phyloP scores from a whole-genome alignment of 768 basidiomycete genomes.

The Tulasnella sp. region DNA sequence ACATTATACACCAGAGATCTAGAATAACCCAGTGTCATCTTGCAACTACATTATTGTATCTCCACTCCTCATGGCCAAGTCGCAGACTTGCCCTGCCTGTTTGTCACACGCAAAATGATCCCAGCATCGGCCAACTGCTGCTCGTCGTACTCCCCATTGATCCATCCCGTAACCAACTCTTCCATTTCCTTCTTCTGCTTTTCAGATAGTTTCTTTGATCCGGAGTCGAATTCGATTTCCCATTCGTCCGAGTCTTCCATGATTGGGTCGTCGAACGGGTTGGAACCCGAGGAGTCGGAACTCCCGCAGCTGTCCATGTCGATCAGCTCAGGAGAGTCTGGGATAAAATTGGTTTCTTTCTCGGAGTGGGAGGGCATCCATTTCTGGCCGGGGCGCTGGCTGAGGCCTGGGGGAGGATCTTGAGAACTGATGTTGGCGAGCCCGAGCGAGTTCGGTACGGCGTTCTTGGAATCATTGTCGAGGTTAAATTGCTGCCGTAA shows the following conservation, averaged over 20 bases:
- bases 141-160: not conserved
- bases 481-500: not conserved
- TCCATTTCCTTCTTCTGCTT: not conserved
- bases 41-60: not conserved
- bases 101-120: not conserved
- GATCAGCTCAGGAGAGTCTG: not conserved
- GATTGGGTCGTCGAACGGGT: not conserved
- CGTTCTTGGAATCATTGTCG: not conserved
- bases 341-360: not conserved
- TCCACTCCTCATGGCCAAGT: not conserved
- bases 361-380: not conserved
- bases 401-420: not conserved
- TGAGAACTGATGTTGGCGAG: not conserved
- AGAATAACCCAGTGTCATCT: not conserved
- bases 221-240: not conserved
- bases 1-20: not conserved
- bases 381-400: not conserved
- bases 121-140: not conserved
- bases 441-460: not conserved
- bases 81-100: not conserved
- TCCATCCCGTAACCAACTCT: not conserved
- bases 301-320: not conserved
- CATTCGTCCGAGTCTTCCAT: not conserved
- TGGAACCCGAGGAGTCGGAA: not conserved
- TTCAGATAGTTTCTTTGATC: not conserved